These are phyloP conservation scores for Agapanthus africanus DNA, from an alignment of 106 monocot species.

Conservation along the genomic window DNA sequence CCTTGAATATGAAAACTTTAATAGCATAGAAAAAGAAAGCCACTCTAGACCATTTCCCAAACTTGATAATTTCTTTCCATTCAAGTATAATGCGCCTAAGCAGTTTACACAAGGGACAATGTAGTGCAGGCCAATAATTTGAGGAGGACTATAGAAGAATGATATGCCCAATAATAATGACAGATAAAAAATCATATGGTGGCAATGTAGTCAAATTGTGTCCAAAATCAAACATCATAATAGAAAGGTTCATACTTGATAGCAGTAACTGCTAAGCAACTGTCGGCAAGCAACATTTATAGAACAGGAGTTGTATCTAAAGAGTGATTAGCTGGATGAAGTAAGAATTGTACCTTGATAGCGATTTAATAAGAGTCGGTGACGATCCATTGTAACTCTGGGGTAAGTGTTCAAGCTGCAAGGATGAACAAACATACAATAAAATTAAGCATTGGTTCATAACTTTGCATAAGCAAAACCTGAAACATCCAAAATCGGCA, in stretches of 20 bases:
- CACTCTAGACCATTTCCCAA: neutral
- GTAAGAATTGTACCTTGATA: constrained; percentile 98
- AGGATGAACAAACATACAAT: constrained; percentile 9
- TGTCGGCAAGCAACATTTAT: neutral
- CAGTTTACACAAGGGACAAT: neutral
- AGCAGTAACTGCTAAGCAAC: neutral
- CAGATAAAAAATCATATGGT: neutral
- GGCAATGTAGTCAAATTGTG: neutral
- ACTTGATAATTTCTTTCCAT: neutral
- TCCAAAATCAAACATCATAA: neutral
- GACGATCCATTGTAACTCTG: constrained; percentile 79
- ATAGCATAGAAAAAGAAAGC: neutral
- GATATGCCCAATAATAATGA: neutral
- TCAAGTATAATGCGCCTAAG: neutral
- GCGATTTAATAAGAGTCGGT: constrained; percentile 73
- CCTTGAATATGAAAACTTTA: neutral
- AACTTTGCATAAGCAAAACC: neutral
- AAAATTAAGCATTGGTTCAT: neutral
- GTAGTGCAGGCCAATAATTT: neutral
- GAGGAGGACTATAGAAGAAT: neutral
- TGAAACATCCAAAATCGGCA: constrained; percentile 19
- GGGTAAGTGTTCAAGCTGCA: constrained; percentile 84
- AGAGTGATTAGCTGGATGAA: no score
- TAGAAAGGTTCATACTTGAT: neutral
- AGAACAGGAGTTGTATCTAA: no score